These are phyloP conservation scores for Eucalyptus regnans DNA, from an alignment of 345 rosid species.

Conservation along the genomic window DNA sequence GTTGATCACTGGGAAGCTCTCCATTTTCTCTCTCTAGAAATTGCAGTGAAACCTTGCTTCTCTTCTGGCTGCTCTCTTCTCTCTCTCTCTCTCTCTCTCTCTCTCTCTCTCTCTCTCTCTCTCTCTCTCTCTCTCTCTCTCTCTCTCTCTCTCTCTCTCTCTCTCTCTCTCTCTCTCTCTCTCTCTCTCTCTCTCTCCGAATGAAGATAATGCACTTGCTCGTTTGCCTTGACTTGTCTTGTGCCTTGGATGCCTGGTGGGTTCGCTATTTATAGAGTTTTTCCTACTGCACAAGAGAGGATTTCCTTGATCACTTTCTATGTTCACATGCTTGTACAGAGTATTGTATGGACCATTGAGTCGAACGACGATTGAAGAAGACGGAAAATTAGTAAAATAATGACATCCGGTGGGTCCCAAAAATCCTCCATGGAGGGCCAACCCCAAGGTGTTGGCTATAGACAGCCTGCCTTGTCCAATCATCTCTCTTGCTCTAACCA, in stretches of 20 bases:
- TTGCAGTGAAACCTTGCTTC: too few species aligned
- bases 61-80: not conserved
- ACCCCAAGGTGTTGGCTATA: not conserved
- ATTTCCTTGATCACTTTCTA: not conserved
- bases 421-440: not conserved
- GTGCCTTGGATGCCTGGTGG: not conserved
- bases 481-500: not conserved
- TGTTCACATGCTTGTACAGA: not conserved
- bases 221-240: not conserved
- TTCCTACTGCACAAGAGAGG: not conserved
- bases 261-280: not conserved
- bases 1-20: conserved; percentile 56
- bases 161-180: too few species aligned
- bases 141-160: not conserved
- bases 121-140: too few species aligned
- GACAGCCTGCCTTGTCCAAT: too few species aligned
- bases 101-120: not conserved
- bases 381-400: too few species aligned
- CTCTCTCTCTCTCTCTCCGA: not conserved
- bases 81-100: not conserved
- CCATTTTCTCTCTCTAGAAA: conserved; percentile 22
- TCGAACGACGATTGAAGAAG: not conserved
- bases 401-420: not conserved
- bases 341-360: not conserved
- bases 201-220: not conserved